Evolutionary conservation across 495 filamentous ascomycete genomes (phyloP).

Genomic region (Aspergillus bridgeri): DNA sequence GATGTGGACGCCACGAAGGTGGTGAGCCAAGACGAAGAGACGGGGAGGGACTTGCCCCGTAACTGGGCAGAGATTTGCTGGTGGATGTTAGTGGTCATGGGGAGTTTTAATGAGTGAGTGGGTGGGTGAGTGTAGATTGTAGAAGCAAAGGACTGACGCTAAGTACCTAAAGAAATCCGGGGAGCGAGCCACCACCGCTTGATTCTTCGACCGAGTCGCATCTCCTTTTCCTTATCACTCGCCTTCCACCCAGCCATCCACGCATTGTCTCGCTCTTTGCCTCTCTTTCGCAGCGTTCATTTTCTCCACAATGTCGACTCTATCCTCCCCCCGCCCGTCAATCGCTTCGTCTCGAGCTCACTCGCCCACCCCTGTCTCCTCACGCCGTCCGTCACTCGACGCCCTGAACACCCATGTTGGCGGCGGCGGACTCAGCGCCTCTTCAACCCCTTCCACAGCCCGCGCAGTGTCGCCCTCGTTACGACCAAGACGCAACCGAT

Average conservation of each 20-base stretch:
- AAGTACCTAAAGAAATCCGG: constrained; percentile 7
- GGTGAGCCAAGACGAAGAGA: constrained; percentile 43
- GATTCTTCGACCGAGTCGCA: not conserved
- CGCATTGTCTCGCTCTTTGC: not conserved
- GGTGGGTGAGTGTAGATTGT: not conserved
- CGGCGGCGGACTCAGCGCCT: constrained; percentile 48
- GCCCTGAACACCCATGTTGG: constrained; percentile 43
- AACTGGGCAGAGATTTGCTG: constrained; percentile 45
- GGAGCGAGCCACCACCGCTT: constrained; percentile 24
- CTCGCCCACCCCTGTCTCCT: constrained; percentile 61
- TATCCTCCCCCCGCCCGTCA: constrained; percentile 67
- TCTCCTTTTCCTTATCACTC: not conserved
- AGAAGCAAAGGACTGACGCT: not conserved
- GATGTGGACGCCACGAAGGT: constrained; percentile 35
- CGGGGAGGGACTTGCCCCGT: constrained; percentile 39
- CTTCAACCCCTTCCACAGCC: constrained; percentile 41
- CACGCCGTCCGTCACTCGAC: constrained; percentile 72
- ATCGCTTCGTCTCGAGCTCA: constrained; percentile 64
- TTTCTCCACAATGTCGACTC: constrained; percentile 63
- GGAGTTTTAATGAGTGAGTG: not conserved
- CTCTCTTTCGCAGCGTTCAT: constrained; percentile 10
- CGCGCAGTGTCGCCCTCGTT: constrained; percentile 47
- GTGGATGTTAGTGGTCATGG: constrained; percentile 37
- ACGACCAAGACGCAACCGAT: constrained; percentile 62
- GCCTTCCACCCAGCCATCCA: not conserved